Conservation (phyloP, 1,284 basidiomycete species). For the Ustilago loliicola region DNA sequence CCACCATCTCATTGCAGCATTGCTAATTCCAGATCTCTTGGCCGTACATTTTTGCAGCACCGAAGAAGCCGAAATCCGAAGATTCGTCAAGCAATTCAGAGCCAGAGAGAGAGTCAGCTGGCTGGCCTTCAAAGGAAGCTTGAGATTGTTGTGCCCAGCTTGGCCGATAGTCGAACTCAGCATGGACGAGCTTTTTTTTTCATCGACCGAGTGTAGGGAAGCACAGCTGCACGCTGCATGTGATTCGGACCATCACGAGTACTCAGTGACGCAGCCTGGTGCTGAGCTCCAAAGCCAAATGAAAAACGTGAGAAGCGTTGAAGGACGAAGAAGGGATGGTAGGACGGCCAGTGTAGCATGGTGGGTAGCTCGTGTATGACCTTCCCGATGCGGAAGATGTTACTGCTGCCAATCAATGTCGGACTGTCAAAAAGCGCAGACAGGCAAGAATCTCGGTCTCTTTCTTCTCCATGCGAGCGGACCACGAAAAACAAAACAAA, state of each 20-base stretch:
- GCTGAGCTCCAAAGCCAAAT: neutral
- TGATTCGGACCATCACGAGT: neutral
- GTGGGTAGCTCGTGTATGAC: neutral
- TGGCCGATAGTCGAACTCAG: neutral
- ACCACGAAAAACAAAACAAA: constrained; percentile 1
- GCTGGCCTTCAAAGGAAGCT: too few relatives aligned
- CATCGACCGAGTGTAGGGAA: neutral
- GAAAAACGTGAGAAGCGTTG: constrained; percentile 4
- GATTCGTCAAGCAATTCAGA: neutral
- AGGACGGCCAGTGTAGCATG: neutral
- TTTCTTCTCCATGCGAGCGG: constrained; percentile 11
- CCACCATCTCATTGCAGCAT: neutral
- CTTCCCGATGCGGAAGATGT: constrained; percentile 47
- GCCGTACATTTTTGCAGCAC: too few relatives aligned
- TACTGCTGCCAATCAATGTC: constrained; percentile 26
- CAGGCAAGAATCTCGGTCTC: constrained; percentile 7
- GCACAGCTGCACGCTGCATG: neutral
- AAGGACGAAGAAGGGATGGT: neutral
- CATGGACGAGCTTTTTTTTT: neutral
- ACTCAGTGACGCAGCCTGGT: neutral
- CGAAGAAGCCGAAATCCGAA: neutral
- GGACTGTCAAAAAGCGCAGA: constrained; percentile 43
- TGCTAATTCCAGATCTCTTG: neutral
- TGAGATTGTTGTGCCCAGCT: neutral
- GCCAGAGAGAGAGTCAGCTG: neutral